These are phyloP conservation scores for Solanum aculeatissimum DNA, from an alignment of 305 asterid species.

Conservation along the genomic window DNA sequence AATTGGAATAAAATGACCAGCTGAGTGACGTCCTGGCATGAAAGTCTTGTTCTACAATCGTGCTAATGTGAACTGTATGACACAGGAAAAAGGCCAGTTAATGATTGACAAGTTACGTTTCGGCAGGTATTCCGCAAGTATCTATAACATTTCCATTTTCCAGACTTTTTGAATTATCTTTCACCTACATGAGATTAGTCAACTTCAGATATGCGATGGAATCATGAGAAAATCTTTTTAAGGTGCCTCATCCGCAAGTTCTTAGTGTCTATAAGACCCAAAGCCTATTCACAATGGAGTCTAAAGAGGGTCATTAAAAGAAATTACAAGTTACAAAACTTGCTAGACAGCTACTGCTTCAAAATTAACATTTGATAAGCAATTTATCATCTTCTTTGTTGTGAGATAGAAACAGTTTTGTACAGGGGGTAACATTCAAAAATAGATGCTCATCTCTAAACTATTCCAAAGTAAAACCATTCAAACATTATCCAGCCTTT, in stretches of 20 bases:
- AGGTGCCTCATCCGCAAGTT: background rate
- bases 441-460: background rate
- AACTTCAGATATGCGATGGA: background rate
- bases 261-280: background rate
- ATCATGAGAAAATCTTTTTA: background rate
- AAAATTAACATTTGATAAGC: background rate
- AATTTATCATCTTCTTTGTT: background rate
- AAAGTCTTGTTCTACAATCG: no score
- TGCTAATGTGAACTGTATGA: no score
- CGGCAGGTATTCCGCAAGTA: background rate
- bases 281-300: background rate
- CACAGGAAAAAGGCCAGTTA: no score
- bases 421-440: background rate
- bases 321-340: background rate
- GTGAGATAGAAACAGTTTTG: background rate
- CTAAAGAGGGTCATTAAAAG: background rate
- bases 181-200: background rate
- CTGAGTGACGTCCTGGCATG: no score
- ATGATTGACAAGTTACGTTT: no score
- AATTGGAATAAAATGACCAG: no score
- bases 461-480: background rate
- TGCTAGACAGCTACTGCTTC: background rate
- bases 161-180: background rate
- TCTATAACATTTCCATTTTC: background rate
- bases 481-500: background rate